These are phyloP conservation scores for Carpinus fangiana DNA, from an alignment of 306 rosid species.

Conservation along the genomic window DNA sequence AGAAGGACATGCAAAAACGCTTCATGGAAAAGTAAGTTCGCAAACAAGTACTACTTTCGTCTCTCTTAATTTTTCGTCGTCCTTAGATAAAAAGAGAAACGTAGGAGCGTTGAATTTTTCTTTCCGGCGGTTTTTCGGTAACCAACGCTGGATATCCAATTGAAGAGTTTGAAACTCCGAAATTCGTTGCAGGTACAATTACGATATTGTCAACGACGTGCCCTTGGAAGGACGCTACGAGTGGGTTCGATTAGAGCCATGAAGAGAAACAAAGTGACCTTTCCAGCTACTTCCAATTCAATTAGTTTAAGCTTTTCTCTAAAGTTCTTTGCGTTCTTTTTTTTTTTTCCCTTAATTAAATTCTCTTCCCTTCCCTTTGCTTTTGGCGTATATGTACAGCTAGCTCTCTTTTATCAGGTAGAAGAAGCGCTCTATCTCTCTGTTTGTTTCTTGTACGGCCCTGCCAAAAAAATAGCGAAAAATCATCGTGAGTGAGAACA, in stretches of 20 bases:
- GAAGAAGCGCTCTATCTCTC: conserved; percentile 21
- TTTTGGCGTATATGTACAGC: conserved; percentile 41
- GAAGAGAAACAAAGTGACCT: conserved; percentile 14
- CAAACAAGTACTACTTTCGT: neutral
- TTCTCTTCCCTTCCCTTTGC: neutral
- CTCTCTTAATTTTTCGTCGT: neutral
- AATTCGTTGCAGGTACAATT: conserved; percentile 67
- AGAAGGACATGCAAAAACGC: conserved; percentile 59
- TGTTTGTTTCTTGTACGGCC: conserved; percentile 47
- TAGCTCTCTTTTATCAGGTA: conserved; percentile 17
- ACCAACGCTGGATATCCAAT: conserved; percentile 11
- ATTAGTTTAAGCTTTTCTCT: conserved; percentile 30
- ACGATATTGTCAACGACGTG: conserved; percentile 64
- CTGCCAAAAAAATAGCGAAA: conserved; percentile 36
- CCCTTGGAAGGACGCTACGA: conserved; percentile 90
- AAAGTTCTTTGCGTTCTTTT: conserved; percentile 27
- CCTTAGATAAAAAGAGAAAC: neutral
- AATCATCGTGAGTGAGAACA: conserved; percentile 38
- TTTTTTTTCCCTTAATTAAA: neutral
- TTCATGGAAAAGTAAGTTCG: conserved; percentile 61
- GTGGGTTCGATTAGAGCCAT: conserved; percentile 78
- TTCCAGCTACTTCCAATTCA: conserved; percentile 33
- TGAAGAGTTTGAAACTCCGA: conserved; percentile 8
- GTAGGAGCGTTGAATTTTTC: neutral
- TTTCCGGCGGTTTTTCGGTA: conserved; percentile 10